phyloP scores from a whole-genome alignment of 768 basidiomycete genomes.

The Mycena indigotica region DNA sequence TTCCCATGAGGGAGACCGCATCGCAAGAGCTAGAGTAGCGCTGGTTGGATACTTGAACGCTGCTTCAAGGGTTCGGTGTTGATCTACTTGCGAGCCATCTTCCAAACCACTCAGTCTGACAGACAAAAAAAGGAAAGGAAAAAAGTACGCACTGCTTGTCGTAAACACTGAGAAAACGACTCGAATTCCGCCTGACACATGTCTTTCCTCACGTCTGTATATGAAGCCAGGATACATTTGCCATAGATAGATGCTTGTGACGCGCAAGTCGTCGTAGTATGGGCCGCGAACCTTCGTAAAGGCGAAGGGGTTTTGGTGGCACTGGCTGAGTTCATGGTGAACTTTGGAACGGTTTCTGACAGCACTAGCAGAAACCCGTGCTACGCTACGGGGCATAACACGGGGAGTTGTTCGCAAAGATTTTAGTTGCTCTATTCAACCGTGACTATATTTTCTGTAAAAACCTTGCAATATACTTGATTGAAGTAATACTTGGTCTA shows the following conservation, averaged over 20 bases:
- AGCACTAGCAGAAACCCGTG: no score
- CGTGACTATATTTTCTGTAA: no score
- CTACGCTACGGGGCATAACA: no score
- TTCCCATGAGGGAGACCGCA: no score
- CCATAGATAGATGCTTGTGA: constrained; percentile 79
- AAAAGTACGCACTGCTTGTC: constrained; percentile 60
- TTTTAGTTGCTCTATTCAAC: no score
- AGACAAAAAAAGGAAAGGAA: neutral
- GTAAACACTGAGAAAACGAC: constrained; percentile 81
- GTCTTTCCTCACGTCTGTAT: constrained; percentile 83
- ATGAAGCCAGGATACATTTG: constrained; percentile 81
- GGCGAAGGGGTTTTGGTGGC: constrained; percentile 33
- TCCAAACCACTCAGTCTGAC: neutral
- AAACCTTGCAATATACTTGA: no score
- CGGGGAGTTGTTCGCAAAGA: no score
- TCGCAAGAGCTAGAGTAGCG: no score
- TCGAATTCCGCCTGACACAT: constrained; percentile 84
- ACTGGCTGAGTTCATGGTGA: neutral
- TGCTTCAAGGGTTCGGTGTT: no score
- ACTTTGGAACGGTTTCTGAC: no score
- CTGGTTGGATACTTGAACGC: no score
- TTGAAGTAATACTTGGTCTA: no score
- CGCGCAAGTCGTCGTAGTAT: constrained; percentile 73
- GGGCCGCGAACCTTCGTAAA: constrained; percentile 65
- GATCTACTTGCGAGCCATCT: neutral